Conservation (phyloP, 306 rosid species). For the Hippophae gyantsensis region DNA sequence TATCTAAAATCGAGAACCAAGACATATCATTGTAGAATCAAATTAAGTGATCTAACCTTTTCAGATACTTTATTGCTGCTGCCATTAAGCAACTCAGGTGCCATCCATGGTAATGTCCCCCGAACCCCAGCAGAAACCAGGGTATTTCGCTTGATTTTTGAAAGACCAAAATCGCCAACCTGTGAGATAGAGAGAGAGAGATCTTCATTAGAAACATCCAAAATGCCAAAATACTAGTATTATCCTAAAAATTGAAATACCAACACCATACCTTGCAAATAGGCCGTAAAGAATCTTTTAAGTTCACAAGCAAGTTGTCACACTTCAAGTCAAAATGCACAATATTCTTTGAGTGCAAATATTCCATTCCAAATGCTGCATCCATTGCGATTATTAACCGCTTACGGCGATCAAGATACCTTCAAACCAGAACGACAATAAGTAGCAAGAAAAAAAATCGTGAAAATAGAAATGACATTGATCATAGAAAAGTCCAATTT, state of each 20-base stretch:
- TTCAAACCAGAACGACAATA: constrained; percentile 14
- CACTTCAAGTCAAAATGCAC: constrained; percentile 92
- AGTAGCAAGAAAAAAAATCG: not conserved
- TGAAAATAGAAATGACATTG: not conserved
- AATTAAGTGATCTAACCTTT: constrained; percentile 37
- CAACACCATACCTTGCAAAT: constrained; percentile 68
- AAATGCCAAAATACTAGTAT: not conserved
- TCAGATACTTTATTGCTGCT: constrained; percentile 87
- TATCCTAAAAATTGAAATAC: not conserved
- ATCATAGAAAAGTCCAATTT: not conserved
- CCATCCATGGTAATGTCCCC: constrained; percentile 96
- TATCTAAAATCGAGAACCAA: too few relatives aligned
- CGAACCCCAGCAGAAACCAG: constrained; percentile 84
- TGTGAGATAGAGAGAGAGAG: constrained; percentile 4
- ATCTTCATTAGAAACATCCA: not conserved
- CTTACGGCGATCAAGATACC: constrained; percentile 82
- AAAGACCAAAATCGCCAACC: constrained; percentile 94
- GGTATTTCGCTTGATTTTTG: constrained; percentile 77
- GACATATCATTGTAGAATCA: not conserved
- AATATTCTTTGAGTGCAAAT: constrained; percentile 74
- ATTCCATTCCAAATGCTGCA: constrained; percentile 96
- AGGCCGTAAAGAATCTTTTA: constrained; percentile 74
- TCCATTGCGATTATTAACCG: constrained; percentile 87
- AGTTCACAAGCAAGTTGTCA: constrained; percentile 82
- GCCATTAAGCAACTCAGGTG: constrained; percentile 82